Evolutionary conservation across 169 alveolate genomes (phyloP).

Genomic region (Plasmodium vinckei): DNA sequence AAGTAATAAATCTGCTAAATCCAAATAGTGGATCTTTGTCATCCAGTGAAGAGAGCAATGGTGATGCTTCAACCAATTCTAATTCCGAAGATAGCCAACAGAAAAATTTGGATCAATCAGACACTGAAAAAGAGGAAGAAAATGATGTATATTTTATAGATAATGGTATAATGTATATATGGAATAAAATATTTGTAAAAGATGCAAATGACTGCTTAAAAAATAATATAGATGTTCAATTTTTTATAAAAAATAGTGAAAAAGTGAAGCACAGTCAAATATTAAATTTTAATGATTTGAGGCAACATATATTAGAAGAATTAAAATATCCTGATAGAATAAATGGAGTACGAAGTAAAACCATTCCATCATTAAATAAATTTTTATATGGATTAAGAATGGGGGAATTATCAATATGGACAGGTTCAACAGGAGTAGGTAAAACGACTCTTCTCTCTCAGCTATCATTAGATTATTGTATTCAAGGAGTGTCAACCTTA

Average conservation of each 20-base stretch:
- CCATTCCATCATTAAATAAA: slow-evolving; percentile 86
- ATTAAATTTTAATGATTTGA: slow-evolving; percentile 89
- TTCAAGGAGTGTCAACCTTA: slow-evolving; percentile 93
- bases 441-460: slow-evolving; percentile 96
- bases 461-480: slow-evolving; percentile 93
- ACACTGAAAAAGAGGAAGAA: background rate
- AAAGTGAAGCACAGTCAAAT: slow-evolving; percentile 91
- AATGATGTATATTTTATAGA: slow-evolving; percentile 25
- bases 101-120: slow-evolving; percentile 30
- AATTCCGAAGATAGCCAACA: background rate
- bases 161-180: slow-evolving; percentile 62
- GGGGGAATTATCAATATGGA: slow-evolving; percentile 95
- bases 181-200: slow-evolving; percentile 75
- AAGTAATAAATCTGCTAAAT: background rate
- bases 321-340: slow-evolving; percentile 84
- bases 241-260: slow-evolving; percentile 82
- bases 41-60: background rate
- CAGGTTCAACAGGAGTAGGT: slow-evolving; percentile 98
- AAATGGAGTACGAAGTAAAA: slow-evolving; percentile 83
- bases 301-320: slow-evolving; percentile 86
- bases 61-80: background rate
- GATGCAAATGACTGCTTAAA: slow-evolving; percentile 96
- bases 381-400: slow-evolving; percentile 91
- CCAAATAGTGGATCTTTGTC: background rate
- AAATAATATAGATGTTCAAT: slow-evolving; percentile 76